A percentile compares a stretch with the other conserved stretches of the same genome.
Evolutionary conservation across 1,284 basidiomycete genomes (phyloP).

Genomic region (Hemileia vastatrix): DNA sequence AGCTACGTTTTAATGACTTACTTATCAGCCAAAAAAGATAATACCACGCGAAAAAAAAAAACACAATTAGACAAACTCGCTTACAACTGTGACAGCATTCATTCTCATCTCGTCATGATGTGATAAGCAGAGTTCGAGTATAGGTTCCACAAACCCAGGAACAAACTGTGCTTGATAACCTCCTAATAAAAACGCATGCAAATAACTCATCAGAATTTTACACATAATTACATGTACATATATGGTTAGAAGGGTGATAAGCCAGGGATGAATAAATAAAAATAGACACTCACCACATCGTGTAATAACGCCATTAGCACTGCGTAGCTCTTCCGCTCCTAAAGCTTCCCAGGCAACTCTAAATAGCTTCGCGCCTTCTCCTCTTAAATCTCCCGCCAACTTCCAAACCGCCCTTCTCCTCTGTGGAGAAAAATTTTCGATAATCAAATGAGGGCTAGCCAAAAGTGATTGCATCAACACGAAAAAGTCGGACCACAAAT

Average conservation of each 20-base stretch:
- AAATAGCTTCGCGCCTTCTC: constrained; percentile 78
- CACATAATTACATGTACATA: neutral
- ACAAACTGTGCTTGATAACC: constrained; percentile 43
- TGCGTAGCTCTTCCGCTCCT: constrained; percentile 54
- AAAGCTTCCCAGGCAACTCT: constrained; percentile 77
- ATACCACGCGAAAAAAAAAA: neutral
- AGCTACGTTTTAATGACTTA: too few species aligned
- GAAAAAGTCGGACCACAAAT: constrained; percentile 73
- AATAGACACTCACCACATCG: constrained; percentile 32
- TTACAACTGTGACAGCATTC: constrained; percentile 57
- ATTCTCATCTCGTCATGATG: constrained; percentile 85
- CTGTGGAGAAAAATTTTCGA: constrained; percentile 91
- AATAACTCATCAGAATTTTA: neutral
- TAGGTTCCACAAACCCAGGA: constrained; percentile 75
- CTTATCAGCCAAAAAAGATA: neutral
- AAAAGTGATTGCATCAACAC: constrained; percentile 72
- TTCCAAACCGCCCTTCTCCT: constrained; percentile 92
- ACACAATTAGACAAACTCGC: neutral
- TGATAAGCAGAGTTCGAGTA: constrained; percentile 84
- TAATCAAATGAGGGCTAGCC: constrained; percentile 78
- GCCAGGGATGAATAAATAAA: neutral
- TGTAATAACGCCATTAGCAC: constrained; percentile 49
- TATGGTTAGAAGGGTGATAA: neutral
- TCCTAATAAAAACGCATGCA: constrained; percentile 8
- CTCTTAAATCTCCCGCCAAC: constrained; percentile 84